Conservation (phyloP, 2,329 filamentous ascomycete genomes). For the Diplocarpon mali region DNA sequence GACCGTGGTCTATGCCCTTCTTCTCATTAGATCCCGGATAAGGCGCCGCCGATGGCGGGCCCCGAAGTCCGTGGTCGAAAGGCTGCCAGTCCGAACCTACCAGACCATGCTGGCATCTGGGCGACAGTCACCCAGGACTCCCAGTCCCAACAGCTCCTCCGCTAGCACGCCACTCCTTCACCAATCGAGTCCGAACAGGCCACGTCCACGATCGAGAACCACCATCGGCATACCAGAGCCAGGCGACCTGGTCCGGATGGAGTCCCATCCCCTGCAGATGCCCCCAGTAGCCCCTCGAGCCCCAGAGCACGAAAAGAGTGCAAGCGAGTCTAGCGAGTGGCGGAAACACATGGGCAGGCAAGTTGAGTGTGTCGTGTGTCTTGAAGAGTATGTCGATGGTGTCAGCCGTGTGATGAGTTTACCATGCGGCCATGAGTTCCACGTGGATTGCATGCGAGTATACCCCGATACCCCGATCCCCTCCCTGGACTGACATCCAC, state of each 20-base stretch:
- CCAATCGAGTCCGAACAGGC: constrained; percentile 35
- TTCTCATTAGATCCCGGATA: constrained; percentile 80
- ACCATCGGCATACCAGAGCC: constrained; percentile 49
- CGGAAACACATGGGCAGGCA: constrained; percentile 56
- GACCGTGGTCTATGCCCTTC: constrained; percentile 81
- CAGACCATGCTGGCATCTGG: constrained; percentile 65
- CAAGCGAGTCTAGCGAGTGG: constrained; percentile 41
- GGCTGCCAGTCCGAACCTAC: constrained; percentile 89
- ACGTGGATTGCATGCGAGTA: constrained; percentile 95
- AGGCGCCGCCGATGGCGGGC: constrained; percentile 85
- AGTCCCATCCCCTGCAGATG: constrained; percentile 27
- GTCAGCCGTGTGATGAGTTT: constrained; percentile 93
- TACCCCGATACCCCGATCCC: constrained; percentile 5
- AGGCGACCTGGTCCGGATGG: constrained; percentile 34
- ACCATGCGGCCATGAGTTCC: constrained; percentile 95
- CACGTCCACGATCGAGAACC: constrained; percentile 54
- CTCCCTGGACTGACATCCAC: constrained; percentile 5
- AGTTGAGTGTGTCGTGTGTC: constrained; percentile 88
- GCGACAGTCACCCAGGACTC: constrained; percentile 40
- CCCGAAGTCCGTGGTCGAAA: constrained; percentile 92
- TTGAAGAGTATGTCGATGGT: constrained; percentile 93
- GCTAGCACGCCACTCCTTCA: constrained; percentile 74
- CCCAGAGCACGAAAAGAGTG: constrained; percentile 37
- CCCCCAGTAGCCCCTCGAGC: constrained; percentile 15
- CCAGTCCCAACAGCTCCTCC: constrained; percentile 54